Conservation (phyloP, 106 monocot genomes). For the Ottelia alismoides region DNA sequence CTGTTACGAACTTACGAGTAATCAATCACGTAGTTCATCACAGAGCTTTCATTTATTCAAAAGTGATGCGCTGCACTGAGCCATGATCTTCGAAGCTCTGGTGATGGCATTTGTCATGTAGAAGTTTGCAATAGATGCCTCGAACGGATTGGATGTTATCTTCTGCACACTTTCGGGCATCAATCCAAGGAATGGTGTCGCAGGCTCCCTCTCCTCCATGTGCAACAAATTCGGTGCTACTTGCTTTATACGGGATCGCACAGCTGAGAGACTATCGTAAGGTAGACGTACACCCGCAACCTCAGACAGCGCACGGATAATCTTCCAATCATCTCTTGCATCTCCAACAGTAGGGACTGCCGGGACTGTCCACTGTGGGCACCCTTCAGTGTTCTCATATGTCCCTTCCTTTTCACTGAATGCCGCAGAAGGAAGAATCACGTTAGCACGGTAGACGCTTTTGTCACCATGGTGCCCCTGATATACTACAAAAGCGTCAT, state of each 20-base stretch:
- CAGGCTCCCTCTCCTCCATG: slow-evolving; percentile 70
- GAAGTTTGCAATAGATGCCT: slow-evolving; percentile 57
- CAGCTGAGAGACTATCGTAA: slow-evolving; percentile 57
- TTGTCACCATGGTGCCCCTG: slow-evolving; percentile 98
- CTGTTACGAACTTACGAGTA: no score
- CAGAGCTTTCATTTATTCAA: slow-evolving; percentile 43
- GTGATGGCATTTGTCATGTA: slow-evolving; percentile 97
- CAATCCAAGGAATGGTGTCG: slow-evolving; percentile 32
- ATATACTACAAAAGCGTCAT: slow-evolving; percentile 93
- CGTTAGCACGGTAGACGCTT: slow-evolving; percentile 85
- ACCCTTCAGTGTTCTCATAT: slow-evolving; percentile 92
- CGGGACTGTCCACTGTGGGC: slow-evolving; percentile 82
- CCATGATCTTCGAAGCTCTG: slow-evolving; percentile 97
- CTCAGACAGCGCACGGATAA: slow-evolving; percentile 83
- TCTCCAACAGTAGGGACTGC: slow-evolving; percentile 98
- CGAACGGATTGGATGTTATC: slow-evolving; percentile 44
- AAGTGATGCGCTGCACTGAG: slow-evolving; percentile 76
- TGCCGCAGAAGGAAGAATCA: slow-evolving; percentile 77
- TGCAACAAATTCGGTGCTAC: slow-evolving; percentile 79
- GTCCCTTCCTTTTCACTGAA: slow-evolving; percentile 99
- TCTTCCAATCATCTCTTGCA: slow-evolving; percentile 99
- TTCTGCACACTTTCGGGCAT: slow-evolving; percentile 39
- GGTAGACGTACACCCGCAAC: slow-evolving; percentile 67
- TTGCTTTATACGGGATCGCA: slow-evolving; percentile 44
- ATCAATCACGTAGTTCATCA: not conserved